These are phyloP conservation scores for Paraphoma sp. DNA, from an alignment of 2,329 filamentous ascomycete genomes.

Conservation along the genomic window DNA sequence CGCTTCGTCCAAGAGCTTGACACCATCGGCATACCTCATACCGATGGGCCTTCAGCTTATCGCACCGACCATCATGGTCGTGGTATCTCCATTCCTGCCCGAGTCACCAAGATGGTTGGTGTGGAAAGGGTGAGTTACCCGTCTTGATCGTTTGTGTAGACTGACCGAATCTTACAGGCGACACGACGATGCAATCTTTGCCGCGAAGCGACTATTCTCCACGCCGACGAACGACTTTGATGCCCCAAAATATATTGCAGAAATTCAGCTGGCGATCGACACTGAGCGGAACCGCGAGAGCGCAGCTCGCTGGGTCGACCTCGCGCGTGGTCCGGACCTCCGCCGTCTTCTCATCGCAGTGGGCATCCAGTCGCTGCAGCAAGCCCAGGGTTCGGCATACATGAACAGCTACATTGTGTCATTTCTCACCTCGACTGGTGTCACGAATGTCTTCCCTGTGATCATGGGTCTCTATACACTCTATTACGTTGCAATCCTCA, in stretches of 20 bases:
- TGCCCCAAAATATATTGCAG: slow-evolving; percentile 6
- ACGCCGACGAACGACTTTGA: slow-evolving; percentile 9
- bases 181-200: slow-evolving; percentile 6
- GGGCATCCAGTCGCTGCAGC: slow-evolving; percentile 17
- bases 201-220: slow-evolving; percentile 6
- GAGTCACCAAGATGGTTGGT: slow-evolving; percentile 15
- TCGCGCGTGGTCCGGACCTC: slow-evolving; percentile 11
- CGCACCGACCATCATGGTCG: slow-evolving; percentile 8
- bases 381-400: slow-evolving; percentile 15
- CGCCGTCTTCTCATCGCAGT: slow-evolving; percentile 17
- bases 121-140: slow-evolving; percentile 8
- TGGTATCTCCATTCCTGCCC: slow-evolving; percentile 8
- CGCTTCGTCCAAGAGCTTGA: slow-evolving; percentile 8
- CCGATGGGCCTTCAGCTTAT: slow-evolving; percentile 13
- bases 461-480: slow-evolving; percentile 13
- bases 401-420: slow-evolving; percentile 17
- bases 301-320: slow-evolving; percentile 10
- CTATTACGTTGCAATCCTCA: slow-evolving; percentile 13
- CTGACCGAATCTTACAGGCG: slow-evolving; percentile 2
- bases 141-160: background rate
- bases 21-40: slow-evolving; percentile 6
- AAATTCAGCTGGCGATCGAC: slow-evolving; percentile 14
- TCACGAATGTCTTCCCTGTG: slow-evolving; percentile 14
- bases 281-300: slow-evolving; percentile 4
- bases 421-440: slow-evolving; percentile 12